A percentile compares a stretch with the other conserved stretches of the same genome.
Evolutionary conservation across 768 basidiomycete genomes (phyloP).

Genomic region (Pisolithus albus): DNA sequence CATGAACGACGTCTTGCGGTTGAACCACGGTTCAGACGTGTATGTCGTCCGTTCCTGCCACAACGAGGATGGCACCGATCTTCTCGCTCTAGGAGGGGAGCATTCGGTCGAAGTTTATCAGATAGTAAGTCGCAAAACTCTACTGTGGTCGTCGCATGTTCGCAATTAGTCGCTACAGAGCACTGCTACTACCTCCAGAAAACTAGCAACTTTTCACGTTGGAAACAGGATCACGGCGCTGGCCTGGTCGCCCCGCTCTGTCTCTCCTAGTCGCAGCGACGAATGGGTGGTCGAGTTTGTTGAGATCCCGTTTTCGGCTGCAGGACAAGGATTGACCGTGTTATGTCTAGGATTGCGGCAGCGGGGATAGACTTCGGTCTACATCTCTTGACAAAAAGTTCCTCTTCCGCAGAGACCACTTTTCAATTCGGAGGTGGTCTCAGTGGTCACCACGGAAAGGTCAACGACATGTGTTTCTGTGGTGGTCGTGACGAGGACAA

Average conservation of each 20-base stretch:
- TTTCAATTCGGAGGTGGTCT: conserved; percentile 75
- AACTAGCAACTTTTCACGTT: conserved; percentile 66
- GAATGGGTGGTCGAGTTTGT: conserved; percentile 69
- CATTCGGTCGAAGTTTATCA: conserved; percentile 66
- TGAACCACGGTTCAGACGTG: conserved; percentile 55
- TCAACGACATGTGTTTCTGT: conserved; percentile 76
- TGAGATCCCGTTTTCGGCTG: not conserved
- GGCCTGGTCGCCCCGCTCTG: conserved; percentile 68
- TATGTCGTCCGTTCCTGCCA: conserved; percentile 57
- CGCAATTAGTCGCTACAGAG: conserved; percentile 26
- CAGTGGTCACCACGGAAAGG: conserved; percentile 72
- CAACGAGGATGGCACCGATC: conserved; percentile 54
- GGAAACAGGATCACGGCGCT: conserved; percentile 66
- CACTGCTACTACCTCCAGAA: conserved; percentile 34
- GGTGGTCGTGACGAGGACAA: conserved; percentile 66
- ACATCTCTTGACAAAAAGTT: conserved; percentile 57
- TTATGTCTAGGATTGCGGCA: conserved; percentile 49
- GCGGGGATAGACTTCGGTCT: conserved; percentile 66
- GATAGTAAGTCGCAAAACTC: conserved; percentile 40
- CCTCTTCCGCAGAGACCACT: conserved; percentile 41
- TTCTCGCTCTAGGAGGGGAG: conserved; percentile 68
- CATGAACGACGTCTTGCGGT: conserved; percentile 33
- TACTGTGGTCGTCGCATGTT: not conserved
- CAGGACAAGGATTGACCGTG: conserved; percentile 5
- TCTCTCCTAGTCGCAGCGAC: conserved; percentile 59